A percentile compares a stretch with the other conserved stretches of the same genome.
These are phyloP conservation scores for Dianthus caryophyllus DNA, from an alignment of 148 eudicot genomes.

Conservation along the genomic window DNA sequence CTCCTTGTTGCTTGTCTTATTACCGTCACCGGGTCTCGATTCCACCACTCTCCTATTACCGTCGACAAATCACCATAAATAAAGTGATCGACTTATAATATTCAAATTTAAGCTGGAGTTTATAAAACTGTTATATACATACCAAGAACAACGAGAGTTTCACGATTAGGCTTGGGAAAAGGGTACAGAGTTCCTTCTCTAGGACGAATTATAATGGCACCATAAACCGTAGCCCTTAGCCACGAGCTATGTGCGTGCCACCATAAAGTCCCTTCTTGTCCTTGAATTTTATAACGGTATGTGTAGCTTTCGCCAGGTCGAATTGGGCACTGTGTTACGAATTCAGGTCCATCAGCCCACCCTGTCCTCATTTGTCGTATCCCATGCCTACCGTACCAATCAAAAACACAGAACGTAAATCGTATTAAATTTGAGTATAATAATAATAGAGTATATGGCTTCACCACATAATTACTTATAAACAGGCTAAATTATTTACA, in stretches of 20 bases:
- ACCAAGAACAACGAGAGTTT: conserved; percentile 83
- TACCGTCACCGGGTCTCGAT: conserved; percentile 61
- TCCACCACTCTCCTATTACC: conserved; percentile 90
- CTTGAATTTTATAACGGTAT: conserved; percentile 61
- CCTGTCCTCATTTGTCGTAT: conserved; percentile 82
- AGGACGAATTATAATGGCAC: conserved; percentile 77
- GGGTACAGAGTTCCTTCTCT: conserved; percentile 75
- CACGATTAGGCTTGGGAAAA: conserved; percentile 70
- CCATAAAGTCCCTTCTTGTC: conserved; percentile 96
- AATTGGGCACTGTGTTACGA: conserved; percentile 92
- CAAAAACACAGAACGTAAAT: no score
- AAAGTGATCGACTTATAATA: neutral
- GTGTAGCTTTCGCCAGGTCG: conserved; percentile 87
- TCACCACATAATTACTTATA: no score
- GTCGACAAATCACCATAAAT: neutral
- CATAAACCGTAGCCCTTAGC: conserved; percentile 93
- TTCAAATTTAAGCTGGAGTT: neutral
- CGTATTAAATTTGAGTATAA: no score
- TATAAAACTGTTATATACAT: neutral
- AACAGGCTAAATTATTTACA: no score
- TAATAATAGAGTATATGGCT: no score
- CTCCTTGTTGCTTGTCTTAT: conserved; percentile 64
- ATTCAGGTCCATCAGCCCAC: conserved; percentile 99
- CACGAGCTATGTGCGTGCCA: conserved; percentile 99
- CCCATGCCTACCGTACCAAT: conserved; percentile 61